Percentiles rank a stretch among this genome's conserved stretches.
Evolutionary conservation across 2,329 filamentous ascomycete species (phyloP).

Genomic region (Stagonosporopsis rhizophila): DNA sequence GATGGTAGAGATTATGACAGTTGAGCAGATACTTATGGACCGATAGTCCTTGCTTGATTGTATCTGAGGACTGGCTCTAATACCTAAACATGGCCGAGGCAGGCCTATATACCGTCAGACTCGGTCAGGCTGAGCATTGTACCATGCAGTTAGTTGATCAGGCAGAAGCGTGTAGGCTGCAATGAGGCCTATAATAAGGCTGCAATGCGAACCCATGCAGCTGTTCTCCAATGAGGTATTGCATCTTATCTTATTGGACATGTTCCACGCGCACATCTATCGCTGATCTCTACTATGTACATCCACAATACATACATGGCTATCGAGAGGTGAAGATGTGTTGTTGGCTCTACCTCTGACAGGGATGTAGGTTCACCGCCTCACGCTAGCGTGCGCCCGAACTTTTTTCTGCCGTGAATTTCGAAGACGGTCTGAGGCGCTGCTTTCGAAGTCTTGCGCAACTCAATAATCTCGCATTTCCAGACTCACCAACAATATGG

Average conservation of each 20-base stretch:
- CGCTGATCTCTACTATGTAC: no score
- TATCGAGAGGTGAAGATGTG: neutral
- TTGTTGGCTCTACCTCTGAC: neutral
- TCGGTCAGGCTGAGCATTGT: neutral
- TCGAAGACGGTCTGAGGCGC: conserved; percentile 1
- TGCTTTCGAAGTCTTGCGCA: conserved; percentile 11
- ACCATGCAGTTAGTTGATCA: conserved; percentile 1
- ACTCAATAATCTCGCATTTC: neutral
- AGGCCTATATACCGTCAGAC: neutral
- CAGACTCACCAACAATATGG: conserved; percentile 31
- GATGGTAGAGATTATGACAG: neutral
- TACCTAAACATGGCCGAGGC: neutral
- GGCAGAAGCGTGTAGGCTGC: conserved; percentile 19
- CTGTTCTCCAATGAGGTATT: neutral
- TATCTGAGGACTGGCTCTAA: no score
- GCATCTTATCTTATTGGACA: neutral
- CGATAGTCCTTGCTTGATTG: neutral
- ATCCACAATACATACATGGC: no score
- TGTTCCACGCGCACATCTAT: neutral
- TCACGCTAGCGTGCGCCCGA: conserved; percentile 12
- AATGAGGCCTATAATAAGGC: conserved; percentile 1
- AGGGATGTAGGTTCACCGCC: conserved; percentile 13
- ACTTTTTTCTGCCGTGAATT: conserved; percentile 32
- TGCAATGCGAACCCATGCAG: neutral
- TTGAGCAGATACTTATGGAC: neutral